Evolutionary conservation across 1,284 basidiomycete genomes (phyloP).

Genomic region (Agaricales sp.): DNA sequence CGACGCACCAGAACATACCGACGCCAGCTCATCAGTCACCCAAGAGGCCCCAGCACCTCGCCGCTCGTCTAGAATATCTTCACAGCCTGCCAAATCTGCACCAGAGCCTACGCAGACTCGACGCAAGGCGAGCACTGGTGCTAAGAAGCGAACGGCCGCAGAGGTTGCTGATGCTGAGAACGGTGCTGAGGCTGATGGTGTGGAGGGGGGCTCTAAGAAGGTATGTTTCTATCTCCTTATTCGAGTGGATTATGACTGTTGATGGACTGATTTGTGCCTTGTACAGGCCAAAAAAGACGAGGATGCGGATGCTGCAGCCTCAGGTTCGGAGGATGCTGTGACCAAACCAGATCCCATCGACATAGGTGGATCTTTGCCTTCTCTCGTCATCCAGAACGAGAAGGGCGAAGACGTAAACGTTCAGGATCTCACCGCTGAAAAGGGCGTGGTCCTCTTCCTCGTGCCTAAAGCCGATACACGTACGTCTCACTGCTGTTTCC

Average conservation of each 20-base stretch:
- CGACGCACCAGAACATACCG: not conserved
- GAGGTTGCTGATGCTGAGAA: constrained; percentile 13
- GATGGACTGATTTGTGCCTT: constrained; percentile 6
- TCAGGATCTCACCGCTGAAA: constrained; percentile 48
- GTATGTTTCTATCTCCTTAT: constrained; percentile 20
- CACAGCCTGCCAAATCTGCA: not conserved
- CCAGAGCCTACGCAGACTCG: constrained; percentile 3
- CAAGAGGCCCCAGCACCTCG: constrained; percentile 1
- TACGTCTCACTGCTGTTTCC: constrained; percentile 26
- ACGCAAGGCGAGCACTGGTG: constrained; percentile 10
- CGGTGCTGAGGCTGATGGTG: constrained; percentile 10
- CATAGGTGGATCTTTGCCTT: constrained; percentile 72
- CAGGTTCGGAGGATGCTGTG: constrained; percentile 7
- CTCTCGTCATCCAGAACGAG: constrained; percentile 69
- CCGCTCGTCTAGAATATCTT: not conserved
- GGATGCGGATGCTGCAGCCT: constrained; percentile 15
- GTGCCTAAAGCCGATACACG: constrained; percentile 81
- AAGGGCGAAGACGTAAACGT: constrained; percentile 64
- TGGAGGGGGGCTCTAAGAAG: constrained; percentile 28
- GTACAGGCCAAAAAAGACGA: constrained; percentile 23
- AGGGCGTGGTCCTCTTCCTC: constrained; percentile 77
- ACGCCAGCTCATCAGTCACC: not conserved
- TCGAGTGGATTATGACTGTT: constrained; percentile 1
- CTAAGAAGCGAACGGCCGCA: constrained; percentile 8
- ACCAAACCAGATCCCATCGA: constrained; percentile 35